Conservation (phyloP, 495 filamentous ascomycete species). For the Xylaria intraflava region DNA sequence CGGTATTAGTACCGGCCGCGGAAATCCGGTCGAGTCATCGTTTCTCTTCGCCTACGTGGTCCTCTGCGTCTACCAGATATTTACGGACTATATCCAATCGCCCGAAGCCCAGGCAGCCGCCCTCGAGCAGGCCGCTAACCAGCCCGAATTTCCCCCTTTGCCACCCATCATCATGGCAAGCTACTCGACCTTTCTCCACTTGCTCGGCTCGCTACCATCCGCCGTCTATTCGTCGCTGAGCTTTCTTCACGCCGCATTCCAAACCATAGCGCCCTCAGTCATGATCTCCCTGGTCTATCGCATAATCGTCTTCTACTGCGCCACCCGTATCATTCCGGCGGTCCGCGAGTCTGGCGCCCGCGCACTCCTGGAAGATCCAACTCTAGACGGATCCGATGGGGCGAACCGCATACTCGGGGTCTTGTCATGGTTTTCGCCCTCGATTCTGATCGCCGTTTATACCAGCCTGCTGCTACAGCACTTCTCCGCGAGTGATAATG, state of each 20-base stretch:
- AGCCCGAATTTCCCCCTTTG: constrained; percentile 84
- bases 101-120: constrained; percentile 50
- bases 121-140: constrained; percentile 38
- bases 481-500: constrained; percentile 63
- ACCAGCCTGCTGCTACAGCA: constrained; percentile 96
- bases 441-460: constrained; percentile 88
- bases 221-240: constrained; percentile 78
- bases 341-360: constrained; percentile 78
- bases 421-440: constrained; percentile 86
- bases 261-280: constrained; percentile 89
- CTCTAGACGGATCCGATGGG: constrained; percentile 75
- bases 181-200: constrained; percentile 80
- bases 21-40: constrained; percentile 93
- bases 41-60: constrained; percentile 95
- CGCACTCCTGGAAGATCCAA: constrained; percentile 74
- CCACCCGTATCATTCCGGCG: constrained; percentile 92
- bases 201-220: constrained; percentile 73
- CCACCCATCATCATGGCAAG: constrained; percentile 99
- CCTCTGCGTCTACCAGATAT: constrained; percentile 97
- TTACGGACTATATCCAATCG: constrained; percentile 91
- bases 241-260: constrained; percentile 81
- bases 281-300: constrained; percentile 91
- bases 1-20: constrained; percentile 89
- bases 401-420: constrained; percentile 72
- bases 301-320: constrained; percentile 87